A percentile compares a stretch with the other conserved stretches of the same genome.
Conservation (phyloP, 192 early-diverging fungal species). For the Anaeromyces robustus region DNA sequence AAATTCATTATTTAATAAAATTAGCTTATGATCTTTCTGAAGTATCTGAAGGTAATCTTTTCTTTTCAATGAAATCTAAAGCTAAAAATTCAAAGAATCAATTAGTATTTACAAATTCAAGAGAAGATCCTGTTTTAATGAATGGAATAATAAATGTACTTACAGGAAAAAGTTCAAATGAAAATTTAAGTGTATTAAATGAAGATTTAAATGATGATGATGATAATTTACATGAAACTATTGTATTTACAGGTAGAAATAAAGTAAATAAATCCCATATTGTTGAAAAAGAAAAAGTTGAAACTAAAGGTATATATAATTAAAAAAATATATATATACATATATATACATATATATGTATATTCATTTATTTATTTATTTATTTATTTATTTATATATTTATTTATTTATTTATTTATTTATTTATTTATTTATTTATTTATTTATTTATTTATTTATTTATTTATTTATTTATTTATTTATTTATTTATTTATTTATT, state of each 20-base stretch:
- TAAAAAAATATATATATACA: too few species aligned
- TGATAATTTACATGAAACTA: not conserved
- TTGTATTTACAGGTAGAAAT: not conserved
- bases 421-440: too few species aligned
- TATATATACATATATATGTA: too few species aligned
- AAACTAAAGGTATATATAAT: not conserved
- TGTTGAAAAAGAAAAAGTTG: not conserved
- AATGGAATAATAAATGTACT: not conserved
- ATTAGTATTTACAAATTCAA: not conserved
- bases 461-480: too few species aligned
- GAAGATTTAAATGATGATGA: not conserved
- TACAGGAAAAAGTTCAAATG: not conserved
- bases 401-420: too few species aligned
- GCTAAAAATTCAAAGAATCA: not conserved
- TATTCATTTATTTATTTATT: too few species aligned
- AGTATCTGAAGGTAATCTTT: not conserved
- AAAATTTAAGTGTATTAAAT: not conserved
- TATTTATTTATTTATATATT: too few species aligned
- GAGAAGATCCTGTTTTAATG: not conserved
- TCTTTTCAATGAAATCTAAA: not conserved
- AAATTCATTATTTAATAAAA: not conserved
- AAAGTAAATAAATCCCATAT: not conserved
- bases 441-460: too few species aligned
- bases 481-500: too few species aligned
- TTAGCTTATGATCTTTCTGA: not conserved